A percentile compares a stretch with the other conserved stretches of the same genome.
phyloP scores from a whole-genome alignment of 2,329 filamentous ascomycete genomes.

The Scedosporium aurantiacum region DNA sequence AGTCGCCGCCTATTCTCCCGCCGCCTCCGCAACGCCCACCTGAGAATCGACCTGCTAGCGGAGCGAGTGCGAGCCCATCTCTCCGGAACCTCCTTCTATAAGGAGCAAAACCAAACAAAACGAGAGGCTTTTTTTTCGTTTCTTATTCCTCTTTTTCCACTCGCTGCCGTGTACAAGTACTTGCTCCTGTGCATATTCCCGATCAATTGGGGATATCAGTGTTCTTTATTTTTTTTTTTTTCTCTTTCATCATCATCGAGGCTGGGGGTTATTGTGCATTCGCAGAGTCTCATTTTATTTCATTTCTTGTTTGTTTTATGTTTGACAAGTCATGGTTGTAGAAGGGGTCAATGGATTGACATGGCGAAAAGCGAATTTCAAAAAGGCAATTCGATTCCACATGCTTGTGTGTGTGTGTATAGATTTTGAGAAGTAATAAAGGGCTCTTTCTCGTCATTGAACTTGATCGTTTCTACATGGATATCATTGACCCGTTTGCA shows the following conservation, averaged over 20 bases:
- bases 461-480: not conserved
- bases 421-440: not conserved
- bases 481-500: too few species aligned
- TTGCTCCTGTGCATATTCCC: not conserved
- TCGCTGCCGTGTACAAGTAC: not conserved
- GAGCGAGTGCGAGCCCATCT: constrained; percentile 69
- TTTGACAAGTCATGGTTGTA: not conserved
- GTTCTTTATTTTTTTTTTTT: not conserved
- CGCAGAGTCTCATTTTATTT: not conserved
- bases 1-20: constrained; percentile 17
- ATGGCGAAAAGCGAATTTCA: not conserved
- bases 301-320: not conserved
- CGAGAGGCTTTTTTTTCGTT: not conserved
- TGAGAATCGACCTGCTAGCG: constrained; percentile 40
- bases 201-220: not conserved
- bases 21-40: constrained; percentile 19
- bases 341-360: not conserved
- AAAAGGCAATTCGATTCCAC: not conserved
- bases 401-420: not conserved
- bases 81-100: constrained; percentile 62
- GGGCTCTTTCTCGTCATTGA: not conserved
- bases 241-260: not conserved
- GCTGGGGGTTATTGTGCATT: not conserved
- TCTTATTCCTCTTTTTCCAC: too few species aligned
- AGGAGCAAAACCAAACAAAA: constrained; percentile 8